These are phyloP conservation scores for Colletotrichum nymphaeae DNA, from an alignment of 2,329 filamentous ascomycete genomes.

Conservation along the genomic window DNA sequence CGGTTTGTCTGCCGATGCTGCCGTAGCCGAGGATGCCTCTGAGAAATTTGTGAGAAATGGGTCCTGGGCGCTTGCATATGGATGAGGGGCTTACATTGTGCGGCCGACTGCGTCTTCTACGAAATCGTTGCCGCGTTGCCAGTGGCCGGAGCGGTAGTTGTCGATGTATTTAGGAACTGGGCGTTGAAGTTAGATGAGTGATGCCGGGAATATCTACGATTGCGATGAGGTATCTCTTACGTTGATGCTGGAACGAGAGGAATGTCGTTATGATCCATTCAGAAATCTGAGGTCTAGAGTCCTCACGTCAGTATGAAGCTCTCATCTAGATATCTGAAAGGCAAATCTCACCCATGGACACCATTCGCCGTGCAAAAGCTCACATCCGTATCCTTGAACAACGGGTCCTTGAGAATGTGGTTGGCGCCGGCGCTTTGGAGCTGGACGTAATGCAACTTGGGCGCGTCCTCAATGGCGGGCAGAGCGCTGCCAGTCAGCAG, in stretches of 20 bases:
- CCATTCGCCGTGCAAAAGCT: slow-evolving; percentile 67
- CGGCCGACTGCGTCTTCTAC: slow-evolving; percentile 58
- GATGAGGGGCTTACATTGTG: slow-evolving; percentile 53
- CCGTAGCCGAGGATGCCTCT: slow-evolving; percentile 67
- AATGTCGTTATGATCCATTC: slow-evolving; percentile 68
- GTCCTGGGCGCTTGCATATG: not conserved
- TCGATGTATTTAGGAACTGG: slow-evolving; percentile 58
- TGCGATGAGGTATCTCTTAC: slow-evolving; percentile 46
- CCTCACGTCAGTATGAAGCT: not conserved
- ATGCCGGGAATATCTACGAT: not conserved
- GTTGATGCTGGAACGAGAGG: slow-evolving; percentile 58
- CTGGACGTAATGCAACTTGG: slow-evolving; percentile 64
- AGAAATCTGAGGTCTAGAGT: slow-evolving; percentile 62
- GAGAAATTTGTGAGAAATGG: not conserved
- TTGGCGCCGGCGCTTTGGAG: slow-evolving; percentile 66
- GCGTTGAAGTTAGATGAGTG: not conserved
- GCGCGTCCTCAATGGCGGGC: slow-evolving; percentile 55
- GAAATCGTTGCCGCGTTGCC: slow-evolving; percentile 49
- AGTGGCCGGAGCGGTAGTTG: slow-evolving; percentile 55
- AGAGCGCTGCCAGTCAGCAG: slow-evolving; percentile 56
- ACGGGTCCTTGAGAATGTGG: slow-evolving; percentile 55
- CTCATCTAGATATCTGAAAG: not conserved
- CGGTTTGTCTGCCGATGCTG: slow-evolving; percentile 64
- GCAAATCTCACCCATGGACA: slow-evolving; percentile 61
- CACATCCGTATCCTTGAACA: slow-evolving; percentile 63